Percentiles rank a stretch among this genome's conserved stretches.
phyloP scores from a whole-genome alignment of 805 yeast genomes.

The Ogataea glucozyma region DNA sequence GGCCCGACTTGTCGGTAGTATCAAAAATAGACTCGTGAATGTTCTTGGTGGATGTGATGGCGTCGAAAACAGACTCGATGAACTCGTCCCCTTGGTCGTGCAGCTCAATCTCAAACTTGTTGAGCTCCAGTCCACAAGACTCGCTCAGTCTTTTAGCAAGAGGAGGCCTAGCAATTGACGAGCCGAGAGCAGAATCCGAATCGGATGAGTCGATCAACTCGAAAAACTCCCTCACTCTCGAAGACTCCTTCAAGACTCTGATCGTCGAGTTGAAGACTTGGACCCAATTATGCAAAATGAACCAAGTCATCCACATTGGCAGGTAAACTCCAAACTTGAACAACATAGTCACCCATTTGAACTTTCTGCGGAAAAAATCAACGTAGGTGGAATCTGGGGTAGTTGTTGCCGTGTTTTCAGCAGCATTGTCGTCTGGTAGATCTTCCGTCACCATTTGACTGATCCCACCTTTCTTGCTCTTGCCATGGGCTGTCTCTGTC shows the following conservation, averaged over 20 bases:
- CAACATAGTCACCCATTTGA: constrained; percentile 50
- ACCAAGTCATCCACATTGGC: constrained; percentile 66
- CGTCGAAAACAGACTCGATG: constrained; percentile 63
- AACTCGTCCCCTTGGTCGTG: constrained; percentile 64
- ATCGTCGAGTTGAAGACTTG: constrained; percentile 38
- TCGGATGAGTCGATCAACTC: constrained; percentile 15
- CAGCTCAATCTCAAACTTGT: constrained; percentile 43
- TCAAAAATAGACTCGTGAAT: constrained; percentile 26
- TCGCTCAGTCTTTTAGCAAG: constrained; percentile 30
- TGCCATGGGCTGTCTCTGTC: background rate
- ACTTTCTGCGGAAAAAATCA: constrained; percentile 32
- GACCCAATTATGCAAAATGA: constrained; percentile 43
- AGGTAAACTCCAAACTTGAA: constrained; percentile 50
- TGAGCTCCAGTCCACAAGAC: constrained; percentile 29
- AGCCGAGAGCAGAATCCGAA: background rate
- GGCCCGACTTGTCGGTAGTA: constrained; percentile 31
- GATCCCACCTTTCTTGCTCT: constrained; percentile 14
- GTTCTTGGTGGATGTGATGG: constrained; percentile 43
- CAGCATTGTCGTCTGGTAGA: constrained; percentile 20
- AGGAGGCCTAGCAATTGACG: constrained; percentile 21
- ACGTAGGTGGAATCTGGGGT: background rate
- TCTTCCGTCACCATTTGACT: constrained; percentile 25
- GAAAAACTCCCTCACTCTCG: constrained; percentile 26
- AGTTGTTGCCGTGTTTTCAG: constrained; percentile 2
- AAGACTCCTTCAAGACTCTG: constrained; percentile 34